Base-by-base conservation (phyloP, 2,329 filamentous ascomycete species). In the Penicillium paneum region DNA sequence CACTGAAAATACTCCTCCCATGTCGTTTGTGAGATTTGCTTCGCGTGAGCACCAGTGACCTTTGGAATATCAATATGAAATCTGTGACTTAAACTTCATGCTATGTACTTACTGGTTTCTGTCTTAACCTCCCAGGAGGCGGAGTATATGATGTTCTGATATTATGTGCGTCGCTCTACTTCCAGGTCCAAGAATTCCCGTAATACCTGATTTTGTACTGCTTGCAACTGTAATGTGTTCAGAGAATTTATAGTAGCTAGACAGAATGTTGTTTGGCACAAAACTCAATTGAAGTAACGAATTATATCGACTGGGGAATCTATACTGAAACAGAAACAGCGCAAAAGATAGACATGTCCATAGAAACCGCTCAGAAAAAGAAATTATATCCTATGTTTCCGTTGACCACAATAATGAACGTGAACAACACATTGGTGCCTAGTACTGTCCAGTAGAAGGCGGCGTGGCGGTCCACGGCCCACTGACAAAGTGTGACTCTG, bases 401-500 rank as follows among this genome's bases (percentile, higher is more conserved):
- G 5, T 32, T 34, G 11, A 49, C 28, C 13, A 32, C 13, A 11
- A 13, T 2, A 8, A 34, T 32, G 28, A 47, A 31, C 32, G 41
- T 26, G 13, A n/a, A 11, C 11, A 48, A 5, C 8, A 13, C 6
- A 0, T 21, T 15, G 17, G 6, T 31, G 29, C 46, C 31, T 52
- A 46, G 11, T 26, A 39, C 11, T 45, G 48, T 1, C 56, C 56
- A 13, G 54, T 42, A 32, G 40, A 43, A 29, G 64, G 55, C 11
- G 58, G 55, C 12, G 53, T 59, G 10, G 57, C 47, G 1, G 64
- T 56, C 66, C 65, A 69, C 13, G 66, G 65, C 10, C 66, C 67
- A 52, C 64, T 69, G 7, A 69, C 60, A 38, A 69, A 69, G n/a
- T 66, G 65, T n/a, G 65, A 56, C 54, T 67, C 64, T 3, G 64